Base-by-base conservation (phyloP, 2,329 filamentous ascomycete genomes). In the Nothopassalora personata region DNA sequence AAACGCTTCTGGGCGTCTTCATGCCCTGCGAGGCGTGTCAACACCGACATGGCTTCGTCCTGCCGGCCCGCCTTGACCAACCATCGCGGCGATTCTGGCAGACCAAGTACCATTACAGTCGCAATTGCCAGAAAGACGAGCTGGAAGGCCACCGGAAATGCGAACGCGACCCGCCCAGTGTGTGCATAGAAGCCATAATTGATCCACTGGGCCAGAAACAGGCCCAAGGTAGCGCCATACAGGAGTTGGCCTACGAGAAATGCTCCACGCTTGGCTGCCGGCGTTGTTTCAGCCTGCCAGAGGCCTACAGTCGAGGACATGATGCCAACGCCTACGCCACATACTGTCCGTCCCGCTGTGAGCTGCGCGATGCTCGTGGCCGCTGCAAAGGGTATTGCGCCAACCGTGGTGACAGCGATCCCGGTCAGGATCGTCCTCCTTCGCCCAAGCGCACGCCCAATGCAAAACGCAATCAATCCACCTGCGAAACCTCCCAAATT, bases 261-360 rank as follows among this genome's bases (percentile, higher is more conserved):
- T 83, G 70, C 83, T 84, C 64, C 86, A 84, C 57, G 86, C 71
- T 31, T 84, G 77, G 62, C 83, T 83, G 64, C 83, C 78, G 70
- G 84, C 84, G 66, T 78, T 79, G 0, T 83, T 79, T 60, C 74
- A 9, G 56, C 56, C 45, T 59, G 60, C 54, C 56, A 61, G 8
- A 59, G 15, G 1, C 49, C 53, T 2, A 59, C 56, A 18, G 60
- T 59, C 23, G 31, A 47, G 15, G 54, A 56, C 54, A 52, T 59
- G 9, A 59, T 33, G 2, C 48, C 53, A 0, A 54, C 48, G n/a
- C 60, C 54, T 0, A 61, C 46, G 54, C 81, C 80, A 27, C 80
- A 82, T 52, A 83, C 74, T 6, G 77, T 74, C 52, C 80, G 76
- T 15, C 81, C 81, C 53, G 82, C 70, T 60, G 82, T 80, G 69